These are phyloP conservation scores for Penicillium sp. DNA, from an alignment of 2,329 filamentous ascomycete genomes.

Conservation along the genomic window DNA sequence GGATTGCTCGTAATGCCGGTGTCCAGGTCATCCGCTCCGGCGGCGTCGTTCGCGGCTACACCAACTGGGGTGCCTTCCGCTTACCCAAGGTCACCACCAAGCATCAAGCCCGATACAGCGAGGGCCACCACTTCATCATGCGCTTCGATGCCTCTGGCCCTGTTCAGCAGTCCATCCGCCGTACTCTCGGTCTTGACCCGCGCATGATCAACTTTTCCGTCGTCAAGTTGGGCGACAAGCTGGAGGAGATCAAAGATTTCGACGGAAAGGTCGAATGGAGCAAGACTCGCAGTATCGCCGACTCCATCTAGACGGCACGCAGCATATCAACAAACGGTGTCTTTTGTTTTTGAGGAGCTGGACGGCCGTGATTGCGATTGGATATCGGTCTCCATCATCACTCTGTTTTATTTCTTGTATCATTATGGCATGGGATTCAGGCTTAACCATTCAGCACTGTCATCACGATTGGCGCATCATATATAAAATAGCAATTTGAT, in stretches of 20 bases:
- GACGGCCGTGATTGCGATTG: slow-evolving; percentile 11
- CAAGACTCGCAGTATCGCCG: slow-evolving; percentile 32
- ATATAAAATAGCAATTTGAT: slow-evolving; percentile 28
- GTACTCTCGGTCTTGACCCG: slow-evolving; percentile 80
- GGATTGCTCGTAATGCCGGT: slow-evolving; percentile 85
- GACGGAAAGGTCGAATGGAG: slow-evolving; percentile 59
- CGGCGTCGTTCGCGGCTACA: slow-evolving; percentile 87
- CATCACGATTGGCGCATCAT: slow-evolving; percentile 39
- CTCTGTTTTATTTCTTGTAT: slow-evolving; percentile 31
- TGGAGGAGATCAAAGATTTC: slow-evolving; percentile 63
- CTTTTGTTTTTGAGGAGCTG: not conserved
- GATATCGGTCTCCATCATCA: slow-evolving; percentile 16
- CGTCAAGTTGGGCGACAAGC: slow-evolving; percentile 76
- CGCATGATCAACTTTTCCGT: slow-evolving; percentile 84
- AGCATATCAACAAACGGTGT: not conserved
- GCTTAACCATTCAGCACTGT: slow-evolving; percentile 23
- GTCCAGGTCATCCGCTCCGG: slow-evolving; percentile 77
- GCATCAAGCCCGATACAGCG: slow-evolving; percentile 79
- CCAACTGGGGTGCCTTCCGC: slow-evolving; percentile 92
- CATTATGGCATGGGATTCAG: slow-evolving; percentile 29
- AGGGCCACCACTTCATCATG: slow-evolving; percentile 97
- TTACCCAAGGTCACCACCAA: slow-evolving; percentile 78
- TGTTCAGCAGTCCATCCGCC: slow-evolving; percentile 73
- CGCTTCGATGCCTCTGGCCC: slow-evolving; percentile 80
- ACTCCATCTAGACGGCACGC: slow-evolving; percentile 25